Conservation (phyloP, 179 eudicot genomes). For the Spergularia azorica region DNA sequence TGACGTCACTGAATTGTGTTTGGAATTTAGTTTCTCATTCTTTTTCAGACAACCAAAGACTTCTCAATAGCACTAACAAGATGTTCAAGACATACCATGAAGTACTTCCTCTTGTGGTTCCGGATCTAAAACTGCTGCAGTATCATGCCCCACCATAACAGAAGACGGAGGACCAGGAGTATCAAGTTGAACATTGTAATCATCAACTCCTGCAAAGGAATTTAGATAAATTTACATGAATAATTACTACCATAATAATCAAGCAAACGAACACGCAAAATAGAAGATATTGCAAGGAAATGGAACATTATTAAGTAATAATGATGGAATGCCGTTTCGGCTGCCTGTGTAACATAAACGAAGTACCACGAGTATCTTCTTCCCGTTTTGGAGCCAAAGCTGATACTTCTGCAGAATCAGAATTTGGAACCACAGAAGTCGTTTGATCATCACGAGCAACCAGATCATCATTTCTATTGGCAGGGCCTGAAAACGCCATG, state of each 20-base stretch:
- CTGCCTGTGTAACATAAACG: too few relatives aligned
- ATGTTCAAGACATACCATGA: conserved; percentile 6
- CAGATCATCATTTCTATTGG: too few relatives aligned
- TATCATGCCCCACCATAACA: neutral
- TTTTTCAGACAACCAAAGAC: neutral
- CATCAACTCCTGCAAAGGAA: neutral
- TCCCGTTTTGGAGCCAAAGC: too few relatives aligned
- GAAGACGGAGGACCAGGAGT: neutral
- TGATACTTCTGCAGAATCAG: too few relatives aligned
- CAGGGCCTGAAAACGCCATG: neutral
- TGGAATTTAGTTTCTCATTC: neutral
- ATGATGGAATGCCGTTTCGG: too few relatives aligned
- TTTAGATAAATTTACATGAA: too few relatives aligned
- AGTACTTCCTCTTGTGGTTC: neutral
- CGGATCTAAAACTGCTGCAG: neutral
- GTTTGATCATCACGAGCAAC: too few relatives aligned
- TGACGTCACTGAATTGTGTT: neutral
- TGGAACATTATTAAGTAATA: too few relatives aligned
- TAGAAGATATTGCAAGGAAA: neutral
- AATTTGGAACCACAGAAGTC: too few relatives aligned
- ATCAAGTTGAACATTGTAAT: neutral
- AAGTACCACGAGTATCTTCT: too few relatives aligned
- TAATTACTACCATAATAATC: neutral
- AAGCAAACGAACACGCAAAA: neutral
- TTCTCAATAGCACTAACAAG: neutral